Evolutionary conservation across 257 asterid species (phyloP), one percentile per base, ranked within the genome.

Genomic region (Nicotiana knightiana): DNA sequence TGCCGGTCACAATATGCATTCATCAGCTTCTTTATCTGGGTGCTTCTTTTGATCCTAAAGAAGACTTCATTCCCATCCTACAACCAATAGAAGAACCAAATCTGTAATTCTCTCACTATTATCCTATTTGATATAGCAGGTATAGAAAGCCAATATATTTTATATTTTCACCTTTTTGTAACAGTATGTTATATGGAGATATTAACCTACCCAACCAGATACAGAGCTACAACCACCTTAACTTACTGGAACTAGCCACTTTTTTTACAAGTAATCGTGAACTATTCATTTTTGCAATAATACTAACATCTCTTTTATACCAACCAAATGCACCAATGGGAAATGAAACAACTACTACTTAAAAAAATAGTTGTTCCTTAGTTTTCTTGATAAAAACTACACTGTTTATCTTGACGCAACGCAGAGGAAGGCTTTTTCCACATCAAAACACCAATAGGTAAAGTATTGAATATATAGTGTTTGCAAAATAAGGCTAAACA

Each of bases 51-150:
- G 67, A 87, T 87, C 88, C 87, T 77, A 83, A 87, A 87, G 67
- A 87, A 87, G 0, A 87, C 90, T 66, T 85, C 90, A 67, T 88
- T 88, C 17, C 90, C 90, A 18, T 88, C 90, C 89, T 88, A 79
- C 79, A 82, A 77, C 11, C 51, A 33, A 15, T 32, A 81, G 5
- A 35, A 32, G 58, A 51, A 54, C 63, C 13, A 46, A 46, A 46
- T 46, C n/a, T 5, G n/a, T 73, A 24, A 73, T 3, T 9, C 79
- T 24, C 24, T 71, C 62, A 3, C 0, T 6, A 26, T 48, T 13
- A 13, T 48, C 26, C 15, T 7, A 68, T 17, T 24, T 11, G 11
- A 15, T 46, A 11, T 12, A 43, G 32, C 53, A 82, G 66, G 2
- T n/a, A 67, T 21, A 4, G 57, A n/a, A 55, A 70, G 33, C n/a